Evolutionary conservation across 163 green algal species (phyloP), one percentile per base, ranked within the genome.

Genomic region (Volvox carteri): DNA sequence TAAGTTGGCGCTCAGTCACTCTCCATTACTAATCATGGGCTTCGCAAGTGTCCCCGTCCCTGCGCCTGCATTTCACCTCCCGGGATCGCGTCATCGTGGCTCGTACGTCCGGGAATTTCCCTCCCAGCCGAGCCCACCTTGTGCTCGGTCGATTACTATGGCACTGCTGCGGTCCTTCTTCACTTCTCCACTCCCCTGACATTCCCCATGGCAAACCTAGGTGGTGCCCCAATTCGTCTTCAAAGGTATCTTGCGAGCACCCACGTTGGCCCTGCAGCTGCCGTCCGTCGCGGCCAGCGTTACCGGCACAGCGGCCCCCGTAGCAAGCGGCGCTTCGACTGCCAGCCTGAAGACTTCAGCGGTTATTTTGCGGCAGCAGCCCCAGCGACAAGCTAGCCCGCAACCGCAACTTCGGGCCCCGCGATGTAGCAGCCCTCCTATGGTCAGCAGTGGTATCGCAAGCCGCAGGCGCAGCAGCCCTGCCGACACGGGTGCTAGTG

Each of bases 161-260:
- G n/a, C n/a, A n/a, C n/a, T n/a, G n/a, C n/a, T n/a, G n/a, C n/a
- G n/a, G n/a, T n/a, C n/a, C n/a, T n/a, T n/a, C n/a, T n/a, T n/a
- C n/a, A n/a, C n/a, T n/a, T n/a, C n/a, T n/a, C n/a, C n/a, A n/a
- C n/a, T n/a, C n/a, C n/a, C n/a, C n/a, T n/a, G n/a, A n/a, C n/a
- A n/a, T n/a, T n/a, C n/a, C n/a, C n/a, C n/a, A n/a, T n/a, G n/a
- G n/a, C n/a, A n/a, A n/a, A n/a, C n/a, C n/a, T 28, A 84, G 75
- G 75, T 84, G 7, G 48, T 85, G 18, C 50, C 77, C 8, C 77
- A 73, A 11, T 18, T 85, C 11, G 77, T 85, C 35, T 85, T 85
- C 19, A 52, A 42, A 62, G 21, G 77, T 35, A 73, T 85, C 18
- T 21, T 85, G 7, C 37, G 60, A 21, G 52, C 1, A 4, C 35